A percentile compares a stretch with the other conserved stretches of the same genome.
phyloP scores from a whole-genome alignment of 495 filamentous ascomycete genomes.

The Penicillium nucicola region DNA sequence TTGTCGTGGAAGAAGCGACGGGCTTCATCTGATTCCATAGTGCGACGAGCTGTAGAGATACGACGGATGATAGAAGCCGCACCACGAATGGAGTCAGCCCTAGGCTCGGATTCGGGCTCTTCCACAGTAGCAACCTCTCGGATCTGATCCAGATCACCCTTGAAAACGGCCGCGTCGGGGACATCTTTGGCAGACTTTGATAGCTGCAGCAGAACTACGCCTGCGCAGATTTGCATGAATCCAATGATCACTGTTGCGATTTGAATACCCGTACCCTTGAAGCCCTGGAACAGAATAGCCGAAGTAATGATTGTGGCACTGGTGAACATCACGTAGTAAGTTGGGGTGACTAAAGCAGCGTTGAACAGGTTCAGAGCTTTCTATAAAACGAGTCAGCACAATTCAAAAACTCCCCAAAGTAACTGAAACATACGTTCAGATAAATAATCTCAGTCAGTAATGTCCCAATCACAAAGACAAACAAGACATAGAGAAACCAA shows the following conservation, averaged over 20 bases:
- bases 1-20: conserved; percentile 77
- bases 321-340: conserved; percentile 98
- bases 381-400: conserved; percentile 49
- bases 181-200: conserved; percentile 98
- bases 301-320: conserved; percentile 92
- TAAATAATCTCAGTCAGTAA: conserved; percentile 91
- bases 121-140: conserved; percentile 92
- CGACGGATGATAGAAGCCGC: conserved; percentile 85
- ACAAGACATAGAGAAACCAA: conserved; percentile 91
- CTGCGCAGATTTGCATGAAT: conserved; percentile 90
- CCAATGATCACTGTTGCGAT: conserved; percentile 91
- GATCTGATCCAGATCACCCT: conserved; percentile 90
- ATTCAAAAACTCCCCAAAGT: background rate
- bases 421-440: conserved; percentile 70
- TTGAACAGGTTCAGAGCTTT: conserved; percentile 99
- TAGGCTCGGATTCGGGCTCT: conserved; percentile 91
- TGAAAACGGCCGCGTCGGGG: conserved; percentile 88
- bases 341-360: conserved; percentile 93
- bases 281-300: conserved; percentile 88
- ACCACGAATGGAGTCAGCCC: conserved; percentile 93
- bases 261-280: conserved; percentile 76
- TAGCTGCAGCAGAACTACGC: conserved; percentile 95
- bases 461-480: conserved; percentile 86
- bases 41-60: conserved; percentile 71
- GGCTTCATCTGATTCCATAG: conserved; percentile 78